Evolutionary conservation across 2,329 filamentous ascomycete species (phyloP).

Genomic region (Corynespora cassiicola): DNA sequence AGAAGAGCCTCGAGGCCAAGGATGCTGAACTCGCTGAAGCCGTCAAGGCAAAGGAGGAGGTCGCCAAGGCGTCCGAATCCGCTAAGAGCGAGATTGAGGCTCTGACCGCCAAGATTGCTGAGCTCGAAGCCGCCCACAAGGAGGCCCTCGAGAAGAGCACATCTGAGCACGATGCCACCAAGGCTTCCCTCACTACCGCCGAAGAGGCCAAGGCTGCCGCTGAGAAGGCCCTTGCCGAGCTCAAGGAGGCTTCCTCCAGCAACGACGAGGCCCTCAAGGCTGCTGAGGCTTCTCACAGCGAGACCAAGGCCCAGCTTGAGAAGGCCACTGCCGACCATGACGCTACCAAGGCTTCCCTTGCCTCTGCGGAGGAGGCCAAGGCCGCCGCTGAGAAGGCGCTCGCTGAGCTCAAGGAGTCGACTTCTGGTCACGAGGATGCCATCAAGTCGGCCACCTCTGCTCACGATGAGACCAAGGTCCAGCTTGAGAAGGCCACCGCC

Average conservation of each 20-base stretch:
- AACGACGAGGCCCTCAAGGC: constrained; percentile 12
- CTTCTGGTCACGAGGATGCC: constrained; percentile 12
- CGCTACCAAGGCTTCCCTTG: constrained; percentile 19
- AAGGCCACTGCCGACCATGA: constrained; percentile 14
- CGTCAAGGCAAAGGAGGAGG: constrained; percentile 20
- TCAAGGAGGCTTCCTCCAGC: constrained; percentile 9
- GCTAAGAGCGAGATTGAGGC: constrained; percentile 11
- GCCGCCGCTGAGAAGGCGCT: constrained; percentile 27
- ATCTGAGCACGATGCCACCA: constrained; percentile 9
- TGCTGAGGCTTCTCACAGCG: constrained; percentile 53
- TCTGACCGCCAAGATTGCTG: constrained; percentile 22
- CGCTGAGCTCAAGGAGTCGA: constrained; percentile 23
- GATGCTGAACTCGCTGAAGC: constrained; percentile 30
- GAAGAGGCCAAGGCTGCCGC: constrained; percentile 16
- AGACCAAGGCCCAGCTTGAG: constrained; percentile 10
- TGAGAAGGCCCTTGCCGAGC: constrained; percentile 14
- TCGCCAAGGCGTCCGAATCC: constrained; percentile 16
- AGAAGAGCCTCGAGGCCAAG: constrained; percentile 25
- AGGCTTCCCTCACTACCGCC: constrained; percentile 5
- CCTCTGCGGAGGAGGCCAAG: constrained; percentile 22
- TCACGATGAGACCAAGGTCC: constrained; percentile 21
- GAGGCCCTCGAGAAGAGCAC: constrained; percentile 7
- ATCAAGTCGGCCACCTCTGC: constrained; percentile 1
- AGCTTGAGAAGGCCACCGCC: constrained; percentile 21
- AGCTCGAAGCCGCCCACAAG: constrained; percentile 15